These are phyloP conservation scores for Hypoxylon sp. DNA, from an alignment of 2,329 filamentous ascomycete genomes.

Conservation along the genomic window DNA sequence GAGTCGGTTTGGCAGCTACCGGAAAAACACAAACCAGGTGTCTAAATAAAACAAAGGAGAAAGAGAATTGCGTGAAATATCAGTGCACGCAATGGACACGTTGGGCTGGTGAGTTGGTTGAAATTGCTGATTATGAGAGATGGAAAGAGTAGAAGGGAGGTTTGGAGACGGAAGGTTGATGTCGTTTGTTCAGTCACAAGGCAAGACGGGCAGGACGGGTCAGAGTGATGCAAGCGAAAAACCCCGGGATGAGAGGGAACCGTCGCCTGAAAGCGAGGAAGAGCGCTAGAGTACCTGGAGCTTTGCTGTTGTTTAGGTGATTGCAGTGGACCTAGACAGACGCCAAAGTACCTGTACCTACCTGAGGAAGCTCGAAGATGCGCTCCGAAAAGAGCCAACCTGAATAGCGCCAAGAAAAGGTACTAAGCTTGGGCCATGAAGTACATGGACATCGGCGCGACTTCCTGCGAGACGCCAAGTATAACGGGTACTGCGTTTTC, in stretches of 20 bases:
- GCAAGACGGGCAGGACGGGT: constrained; percentile 24
- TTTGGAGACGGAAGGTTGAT: constrained; percentile 25
- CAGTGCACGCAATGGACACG: constrained; percentile 23
- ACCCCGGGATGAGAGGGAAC: constrained; percentile 11
- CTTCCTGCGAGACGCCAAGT: constrained; percentile 6
- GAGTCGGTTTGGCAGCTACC: constrained; percentile 22
- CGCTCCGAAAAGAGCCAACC: constrained; percentile 32
- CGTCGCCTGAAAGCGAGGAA: constrained; percentile 27
- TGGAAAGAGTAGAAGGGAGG: constrained; percentile 33
- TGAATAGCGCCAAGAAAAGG: constrained; percentile 26
- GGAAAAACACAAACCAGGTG: constrained; percentile 41
- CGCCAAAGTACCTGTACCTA: neutral
- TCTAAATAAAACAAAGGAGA: constrained; percentile 45
- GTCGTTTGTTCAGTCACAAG: constrained; percentile 40
- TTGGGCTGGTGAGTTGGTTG: constrained; percentile 22
- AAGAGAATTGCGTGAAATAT: constrained; percentile 27
- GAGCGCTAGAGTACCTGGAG: constrained; percentile 20
- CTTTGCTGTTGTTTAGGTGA: constrained; percentile 23
- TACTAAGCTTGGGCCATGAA: constrained; percentile 36
- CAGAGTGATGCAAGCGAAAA: constrained; percentile 44
- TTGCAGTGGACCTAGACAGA: neutral
- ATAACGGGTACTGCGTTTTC: constrained; percentile 31
- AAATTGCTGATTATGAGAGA: constrained; percentile 34
- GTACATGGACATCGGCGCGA: constrained; percentile 16
- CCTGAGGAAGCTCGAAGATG: constrained; percentile 39